A percentile compares a stretch with the other conserved stretches of the same genome.
These are phyloP conservation scores for Crithidia sp. DNA, from an alignment of 208 protist species.

Conservation along the genomic window DNA sequence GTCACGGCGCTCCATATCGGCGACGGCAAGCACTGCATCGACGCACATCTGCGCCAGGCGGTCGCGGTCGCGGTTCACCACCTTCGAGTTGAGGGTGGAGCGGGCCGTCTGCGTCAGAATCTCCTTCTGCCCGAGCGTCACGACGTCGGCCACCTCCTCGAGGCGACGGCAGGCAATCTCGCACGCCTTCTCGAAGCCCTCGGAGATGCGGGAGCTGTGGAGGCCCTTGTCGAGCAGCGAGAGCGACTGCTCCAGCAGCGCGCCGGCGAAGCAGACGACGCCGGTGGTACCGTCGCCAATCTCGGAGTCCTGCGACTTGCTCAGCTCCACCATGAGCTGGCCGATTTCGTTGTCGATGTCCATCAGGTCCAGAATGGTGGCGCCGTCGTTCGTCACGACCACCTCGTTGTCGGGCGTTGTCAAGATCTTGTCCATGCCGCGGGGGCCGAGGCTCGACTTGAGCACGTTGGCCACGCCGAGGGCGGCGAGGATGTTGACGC, in stretches of 20 bases:
- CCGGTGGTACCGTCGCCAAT: conserved; percentile 99
- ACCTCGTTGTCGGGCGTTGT: conserved; percentile 98
- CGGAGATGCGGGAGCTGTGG: conserved; percentile 98
- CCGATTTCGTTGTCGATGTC: conserved; percentile 99
- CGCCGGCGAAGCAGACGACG: conserved; percentile 99
- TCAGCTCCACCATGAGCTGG: conserved; percentile 99
- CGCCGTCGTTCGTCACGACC: conserved; percentile 99
- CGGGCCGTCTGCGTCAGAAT: conserved; percentile 96
- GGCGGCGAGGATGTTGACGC: conserved; percentile 98
- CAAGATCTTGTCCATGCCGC: conserved; percentile 98
- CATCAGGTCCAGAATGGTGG: conserved; percentile 98
- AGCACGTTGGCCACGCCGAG: conserved; percentile 97
- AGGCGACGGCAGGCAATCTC: conserved; percentile 95
- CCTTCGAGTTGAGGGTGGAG: conserved; percentile 99
- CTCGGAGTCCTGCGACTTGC: conserved; percentile 99
- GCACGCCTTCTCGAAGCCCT: conserved; percentile 98
- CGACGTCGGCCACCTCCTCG: conserved; percentile 89
- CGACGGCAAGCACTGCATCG: conserved; percentile 98
- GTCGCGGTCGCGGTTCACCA: conserved; percentile 97
- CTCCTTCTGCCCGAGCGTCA: conserved; percentile 78
- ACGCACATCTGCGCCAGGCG: conserved; percentile 99
- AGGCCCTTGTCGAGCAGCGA: conserved; percentile 98
- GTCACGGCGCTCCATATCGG: conserved; percentile 98
- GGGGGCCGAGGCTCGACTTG: conserved; percentile 97
- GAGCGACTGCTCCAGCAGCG: conserved; percentile 98